A percentile compares a stretch with the other conserved stretches of the same genome.
These are phyloP conservation scores for Termitomyces sp. DNA, from an alignment of 768 basidiomycete species.

Conservation along the genomic window DNA sequence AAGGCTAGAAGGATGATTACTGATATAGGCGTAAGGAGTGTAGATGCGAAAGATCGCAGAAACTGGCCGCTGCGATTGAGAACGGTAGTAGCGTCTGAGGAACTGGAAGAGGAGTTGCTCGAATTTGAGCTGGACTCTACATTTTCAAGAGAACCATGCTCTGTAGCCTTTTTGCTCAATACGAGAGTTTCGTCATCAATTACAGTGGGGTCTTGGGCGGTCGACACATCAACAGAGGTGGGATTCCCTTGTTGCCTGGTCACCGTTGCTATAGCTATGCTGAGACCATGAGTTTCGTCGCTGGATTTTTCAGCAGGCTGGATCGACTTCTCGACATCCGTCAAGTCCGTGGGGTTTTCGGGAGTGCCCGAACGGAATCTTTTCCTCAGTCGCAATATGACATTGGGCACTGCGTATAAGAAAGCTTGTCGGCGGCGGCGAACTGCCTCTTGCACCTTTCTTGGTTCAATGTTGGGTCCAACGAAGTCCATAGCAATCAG, in stretches of 20 bases:
- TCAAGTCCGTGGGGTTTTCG: neutral
- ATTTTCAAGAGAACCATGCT: neutral
- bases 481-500: constrained; percentile 56
- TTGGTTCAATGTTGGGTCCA: constrained; percentile 56
- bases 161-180: neutral
- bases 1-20: constrained; percentile 41
- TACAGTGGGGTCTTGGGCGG: constrained; percentile 9
- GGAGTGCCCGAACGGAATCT: neutral
- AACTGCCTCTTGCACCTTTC: constrained; percentile 45
- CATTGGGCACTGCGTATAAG: constrained; percentile 13
- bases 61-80: neutral
- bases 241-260: constrained; percentile 17
- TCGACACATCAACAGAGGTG: constrained; percentile 12
- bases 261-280: neutral
- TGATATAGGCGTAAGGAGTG: constrained; percentile 36
- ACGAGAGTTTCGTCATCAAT: constrained; percentile 1
- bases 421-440: constrained; percentile 27
- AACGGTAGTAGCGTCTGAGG: neutral
- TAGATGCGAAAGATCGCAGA: constrained; percentile 18
- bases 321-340: neutral
- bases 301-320: no score
- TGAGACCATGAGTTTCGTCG: neutral
- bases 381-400: constrained; percentile 4
- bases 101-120: neutral
- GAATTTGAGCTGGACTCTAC: neutral